Base-by-base conservation (phyloP, 495 filamentous ascomycete genomes). In the Penicillium flavigenum region DNA sequence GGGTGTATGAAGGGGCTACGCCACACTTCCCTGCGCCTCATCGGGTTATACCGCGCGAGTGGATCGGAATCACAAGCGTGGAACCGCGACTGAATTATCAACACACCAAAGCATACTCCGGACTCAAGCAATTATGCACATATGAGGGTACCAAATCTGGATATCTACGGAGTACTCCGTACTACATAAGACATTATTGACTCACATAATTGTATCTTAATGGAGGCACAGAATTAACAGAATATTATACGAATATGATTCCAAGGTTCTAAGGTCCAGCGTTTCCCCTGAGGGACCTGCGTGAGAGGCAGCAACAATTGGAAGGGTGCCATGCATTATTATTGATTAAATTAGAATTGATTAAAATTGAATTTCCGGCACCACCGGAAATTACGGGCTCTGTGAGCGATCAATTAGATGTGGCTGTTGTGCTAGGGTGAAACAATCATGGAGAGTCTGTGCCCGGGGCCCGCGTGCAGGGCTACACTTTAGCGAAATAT, bases 391-490 rank as follows among this genome's bases (percentile, higher is more conserved):
- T 57, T 57, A 55, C 52, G 42, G 42, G 34, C 34, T 24, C 19
- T 2, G 42, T 41, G 34, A 42, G 12, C 26, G 20, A 55, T 47
- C 53, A 57, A 57, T 57, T 38, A 47, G 19, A 55, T 47, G 43
- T 41, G 53, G 43, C 53, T 20, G 53, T 47, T 34, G n/a, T 19
- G 17, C 26, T 34, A 57, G 36, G 45, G 54, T 57, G 54, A 57
- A 57, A 57, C 54, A 42, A 17, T 46, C 46, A 41, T 22, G 27
- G 22, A 38, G 41, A 50, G 43, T 43, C 46, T 50, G 54, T 57
- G 54, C 27, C 46, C 36, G 36, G 10, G 16, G 39, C 34, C 36
- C 36, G 36, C 11, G 42, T 47, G 43, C 34, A 31, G 38, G 43
- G 54, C 20, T 42, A 20, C 17, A n/a, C 20, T 45, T 48, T 48